phyloP scores from a whole-genome alignment of 306 rosid species.

The Lithocarpus polystachyus region DNA sequence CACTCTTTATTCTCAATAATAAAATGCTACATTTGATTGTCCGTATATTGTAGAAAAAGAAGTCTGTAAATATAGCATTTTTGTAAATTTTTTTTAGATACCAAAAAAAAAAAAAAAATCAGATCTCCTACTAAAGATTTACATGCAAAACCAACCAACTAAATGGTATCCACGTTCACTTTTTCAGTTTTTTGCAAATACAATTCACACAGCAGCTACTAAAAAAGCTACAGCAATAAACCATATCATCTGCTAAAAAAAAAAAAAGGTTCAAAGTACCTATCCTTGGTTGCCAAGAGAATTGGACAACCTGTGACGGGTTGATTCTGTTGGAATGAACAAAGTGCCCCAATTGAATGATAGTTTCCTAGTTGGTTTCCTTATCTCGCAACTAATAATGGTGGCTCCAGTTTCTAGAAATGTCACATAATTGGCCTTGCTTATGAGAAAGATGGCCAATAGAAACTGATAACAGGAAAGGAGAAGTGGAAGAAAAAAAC shows the following conservation, averaged over 20 bases:
- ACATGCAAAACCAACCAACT: too few relatives aligned
- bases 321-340: constrained; percentile 46
- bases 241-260: constrained; percentile 5
- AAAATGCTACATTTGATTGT: not conserved
- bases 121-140: too few relatives aligned
- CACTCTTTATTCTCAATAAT: not conserved
- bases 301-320: constrained; percentile 69
- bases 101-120: not conserved
- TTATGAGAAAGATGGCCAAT: too few relatives aligned
- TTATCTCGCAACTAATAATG: constrained; percentile 11
- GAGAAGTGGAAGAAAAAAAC: too few relatives aligned
- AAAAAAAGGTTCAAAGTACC: constrained; percentile 49
- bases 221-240: not conserved
- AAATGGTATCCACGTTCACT: too few relatives aligned
- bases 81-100: too few relatives aligned
- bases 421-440: too few relatives aligned
- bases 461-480: too few relatives aligned
- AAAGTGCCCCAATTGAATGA: constrained; percentile 23
- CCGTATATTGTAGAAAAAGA: not conserved
- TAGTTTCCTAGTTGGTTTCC: constrained; percentile 19
- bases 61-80: not conserved
- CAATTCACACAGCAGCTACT: not conserved
- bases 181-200: too few relatives aligned
- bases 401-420: too few relatives aligned
- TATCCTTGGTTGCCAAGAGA: constrained; percentile 96